phyloP scores from a whole-genome alignment of 495 filamentous ascomycete species.

The Parmelia sp. region DNA sequence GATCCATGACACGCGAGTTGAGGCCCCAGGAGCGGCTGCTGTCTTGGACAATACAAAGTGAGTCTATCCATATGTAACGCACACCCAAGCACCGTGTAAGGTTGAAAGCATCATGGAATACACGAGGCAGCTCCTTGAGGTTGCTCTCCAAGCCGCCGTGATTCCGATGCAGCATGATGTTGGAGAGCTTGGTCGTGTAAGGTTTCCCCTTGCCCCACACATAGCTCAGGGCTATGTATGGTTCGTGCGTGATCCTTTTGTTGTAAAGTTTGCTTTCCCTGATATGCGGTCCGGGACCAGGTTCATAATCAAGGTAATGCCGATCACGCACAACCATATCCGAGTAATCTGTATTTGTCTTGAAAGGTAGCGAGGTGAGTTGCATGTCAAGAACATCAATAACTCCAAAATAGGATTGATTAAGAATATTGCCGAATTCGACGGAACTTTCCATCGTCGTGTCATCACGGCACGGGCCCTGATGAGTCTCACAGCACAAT shows the following conservation, averaged over 20 bases:
- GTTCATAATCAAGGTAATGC: too few species aligned
- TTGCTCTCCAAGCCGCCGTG: constrained; percentile 10
- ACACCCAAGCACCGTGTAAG: constrained; percentile 11
- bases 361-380: constrained; percentile 9
- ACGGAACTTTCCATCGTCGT: background rate
- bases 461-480: constrained; percentile 7
- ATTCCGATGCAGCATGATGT: constrained; percentile 8
- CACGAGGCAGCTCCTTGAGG: constrained; percentile 5
- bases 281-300: too few species aligned
- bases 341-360: background rate
- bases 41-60: constrained; percentile 9
- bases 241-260: constrained; percentile 1
- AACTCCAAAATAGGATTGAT: constrained; percentile 11
- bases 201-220: constrained; percentile 6
- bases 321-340: background rate
- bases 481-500: constrained; percentile 10
- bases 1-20: constrained; percentile 13
- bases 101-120: constrained; percentile 8
- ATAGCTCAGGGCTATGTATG: constrained; percentile 12
- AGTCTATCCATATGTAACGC: constrained; percentile 16
- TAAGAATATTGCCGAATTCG: constrained; percentile 3
- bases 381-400: constrained; percentile 9
- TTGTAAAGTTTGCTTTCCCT: too few species aligned
- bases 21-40: constrained; percentile 9
- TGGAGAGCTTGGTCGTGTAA: constrained; percentile 8